These are phyloP conservation scores for Batkoa obscura DNA, from an alignment of 371 early-diverging fungal genomes.

Conservation along the genomic window DNA sequence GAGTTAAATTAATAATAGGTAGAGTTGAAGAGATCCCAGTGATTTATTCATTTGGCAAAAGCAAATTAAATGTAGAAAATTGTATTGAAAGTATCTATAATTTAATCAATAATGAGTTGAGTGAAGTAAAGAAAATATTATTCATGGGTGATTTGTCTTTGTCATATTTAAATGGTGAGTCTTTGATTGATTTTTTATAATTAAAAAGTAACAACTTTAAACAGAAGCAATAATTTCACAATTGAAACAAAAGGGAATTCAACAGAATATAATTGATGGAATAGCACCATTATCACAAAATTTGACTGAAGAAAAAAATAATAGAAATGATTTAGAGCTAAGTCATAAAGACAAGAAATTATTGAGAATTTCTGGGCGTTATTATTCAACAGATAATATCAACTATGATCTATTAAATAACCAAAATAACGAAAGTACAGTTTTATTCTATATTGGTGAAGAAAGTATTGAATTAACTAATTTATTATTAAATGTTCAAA, in stretches of 20 bases:
- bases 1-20: background rate
- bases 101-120: conserved; percentile 8
- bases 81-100: conserved; percentile 21
- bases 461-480: conserved; percentile 73
- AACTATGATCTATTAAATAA: conserved; percentile 11
- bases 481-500: conserved; percentile 55
- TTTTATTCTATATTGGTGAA: conserved; percentile 61
- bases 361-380: background rate
- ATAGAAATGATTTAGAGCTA: background rate
- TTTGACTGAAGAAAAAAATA: background rate
- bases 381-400: background rate
- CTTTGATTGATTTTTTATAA: background rate
- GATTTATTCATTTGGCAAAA: conserved; percentile 63
- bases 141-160: no score
- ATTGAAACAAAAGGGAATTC: background rate
- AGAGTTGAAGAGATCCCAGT: conserved; percentile 65
- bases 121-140: no score
- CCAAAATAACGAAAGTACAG: conserved; percentile 26
- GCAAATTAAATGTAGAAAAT: conserved; percentile 34
- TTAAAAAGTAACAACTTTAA: background rate
- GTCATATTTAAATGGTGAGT: no score
- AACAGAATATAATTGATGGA: background rate
- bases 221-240: background rate
- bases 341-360: background rate
- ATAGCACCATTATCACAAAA: background rate